Percentiles rank a stretch among this genome's conserved stretches.
Conservation (phyloP, 805 yeast species). For the Metschnikowia shivogae region DNA sequence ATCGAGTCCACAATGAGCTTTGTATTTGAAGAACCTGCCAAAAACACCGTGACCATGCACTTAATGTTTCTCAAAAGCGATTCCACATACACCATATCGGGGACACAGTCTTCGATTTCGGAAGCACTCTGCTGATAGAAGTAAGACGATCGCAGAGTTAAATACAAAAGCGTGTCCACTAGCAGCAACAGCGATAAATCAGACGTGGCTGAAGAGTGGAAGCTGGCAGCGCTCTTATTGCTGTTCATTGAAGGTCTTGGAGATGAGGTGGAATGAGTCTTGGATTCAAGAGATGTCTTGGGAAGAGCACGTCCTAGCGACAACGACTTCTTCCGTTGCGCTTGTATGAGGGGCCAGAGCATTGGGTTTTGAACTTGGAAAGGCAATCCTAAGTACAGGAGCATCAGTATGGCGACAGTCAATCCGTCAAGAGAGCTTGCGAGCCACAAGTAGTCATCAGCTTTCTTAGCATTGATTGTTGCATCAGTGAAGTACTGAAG, state of each 20-base stretch:
- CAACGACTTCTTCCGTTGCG: constrained; percentile 24
- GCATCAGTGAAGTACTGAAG: constrained; percentile 74
- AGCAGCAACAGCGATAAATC: constrained; percentile 28
- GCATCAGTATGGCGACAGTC: constrained; percentile 58
- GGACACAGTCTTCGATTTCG: constrained; percentile 70
- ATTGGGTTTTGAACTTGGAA: constrained; percentile 44
- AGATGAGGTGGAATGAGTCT: constrained; percentile 17
- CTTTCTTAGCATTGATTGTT: constrained; percentile 48
- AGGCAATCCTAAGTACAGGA: constrained; percentile 53
- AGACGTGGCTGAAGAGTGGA: constrained; percentile 23
- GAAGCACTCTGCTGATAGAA: constrained; percentile 43
- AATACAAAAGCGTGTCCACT: constrained; percentile 31
- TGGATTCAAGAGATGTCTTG: constrained; percentile 40
- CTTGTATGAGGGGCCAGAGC: constrained; percentile 30
- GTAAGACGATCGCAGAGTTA: constrained; percentile 25
- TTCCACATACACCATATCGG: constrained; percentile 76
- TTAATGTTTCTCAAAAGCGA: constrained; percentile 59
- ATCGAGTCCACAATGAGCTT: constrained; percentile 40
- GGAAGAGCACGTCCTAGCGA: constrained; percentile 35
- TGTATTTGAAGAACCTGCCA: constrained; percentile 42
- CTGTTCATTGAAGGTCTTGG: constrained; percentile 35
- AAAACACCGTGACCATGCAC: constrained; percentile 50
- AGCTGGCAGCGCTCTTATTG: constrained; percentile 19
- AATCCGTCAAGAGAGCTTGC: constrained; percentile 85
- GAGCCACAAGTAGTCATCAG: constrained; percentile 80